Percentiles rank a stretch among this genome's conserved stretches.
Conservation (phyloP, 768 basidiomycete genomes). For the Boletellus sp. region DNA sequence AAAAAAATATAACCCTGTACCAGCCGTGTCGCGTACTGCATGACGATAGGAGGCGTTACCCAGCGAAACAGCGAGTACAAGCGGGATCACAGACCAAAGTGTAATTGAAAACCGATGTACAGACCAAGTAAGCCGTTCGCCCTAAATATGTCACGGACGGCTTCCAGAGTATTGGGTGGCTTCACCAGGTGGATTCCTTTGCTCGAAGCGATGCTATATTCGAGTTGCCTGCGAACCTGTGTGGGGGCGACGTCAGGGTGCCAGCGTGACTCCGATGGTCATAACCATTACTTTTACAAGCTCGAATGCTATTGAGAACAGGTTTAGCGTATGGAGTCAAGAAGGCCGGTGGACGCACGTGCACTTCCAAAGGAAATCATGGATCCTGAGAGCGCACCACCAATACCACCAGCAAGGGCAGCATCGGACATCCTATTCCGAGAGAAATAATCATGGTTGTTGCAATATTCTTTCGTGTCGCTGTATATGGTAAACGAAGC, state of each 20-base stretch:
- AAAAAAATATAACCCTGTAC: constrained; percentile 89
- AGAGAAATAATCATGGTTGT: constrained; percentile 53
- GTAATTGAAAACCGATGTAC: constrained; percentile 83
- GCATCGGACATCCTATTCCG: constrained; percentile 63
- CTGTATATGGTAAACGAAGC: constrained; percentile 91
- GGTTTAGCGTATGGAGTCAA: constrained; percentile 19
- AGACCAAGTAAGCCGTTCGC: constrained; percentile 60
- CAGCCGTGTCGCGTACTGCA: constrained; percentile 81
- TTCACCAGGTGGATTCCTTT: constrained; percentile 68
- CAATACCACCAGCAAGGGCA: constrained; percentile 72
- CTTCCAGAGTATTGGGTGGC: constrained; percentile 74
- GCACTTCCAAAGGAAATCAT: constrained; percentile 86
- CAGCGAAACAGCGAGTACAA: not conserved
- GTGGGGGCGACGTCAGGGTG: constrained; percentile 12
- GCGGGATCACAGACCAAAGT: constrained; percentile 58
- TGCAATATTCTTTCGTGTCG: constrained; percentile 72
- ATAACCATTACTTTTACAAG: constrained; percentile 75
- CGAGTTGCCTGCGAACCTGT: constrained; percentile 86
- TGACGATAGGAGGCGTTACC: constrained; percentile 3
- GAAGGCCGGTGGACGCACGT: constrained; percentile 51
- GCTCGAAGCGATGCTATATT: constrained; percentile 84
- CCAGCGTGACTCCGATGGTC: not conserved
- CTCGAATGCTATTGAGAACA: constrained; percentile 65
- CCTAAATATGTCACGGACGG: constrained; percentile 75
- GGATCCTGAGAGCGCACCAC: constrained; percentile 86